Evolutionary conservation across 2,329 filamentous ascomycete genomes (phyloP).

Genomic region (Xylaria sp.): DNA sequence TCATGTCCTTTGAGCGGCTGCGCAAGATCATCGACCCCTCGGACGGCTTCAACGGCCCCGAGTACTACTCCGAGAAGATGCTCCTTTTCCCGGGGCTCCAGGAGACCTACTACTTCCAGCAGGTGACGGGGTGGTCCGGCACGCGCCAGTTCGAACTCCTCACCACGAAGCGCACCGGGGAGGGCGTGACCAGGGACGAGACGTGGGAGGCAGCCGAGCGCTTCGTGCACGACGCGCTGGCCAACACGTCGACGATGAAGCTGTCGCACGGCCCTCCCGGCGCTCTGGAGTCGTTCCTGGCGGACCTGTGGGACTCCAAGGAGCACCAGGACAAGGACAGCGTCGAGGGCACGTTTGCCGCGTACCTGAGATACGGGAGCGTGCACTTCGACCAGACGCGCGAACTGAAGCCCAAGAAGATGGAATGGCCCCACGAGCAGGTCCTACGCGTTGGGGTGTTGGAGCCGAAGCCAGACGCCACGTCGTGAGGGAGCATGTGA

Average conservation of each 20-base stretch:
- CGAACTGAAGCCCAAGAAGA: slow-evolving; percentile 28
- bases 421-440: slow-evolving; percentile 30
- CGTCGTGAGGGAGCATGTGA: neutral
- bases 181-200: slow-evolving; percentile 31
- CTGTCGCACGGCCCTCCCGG: slow-evolving; percentile 37
- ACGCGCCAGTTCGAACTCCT: slow-evolving; percentile 38
- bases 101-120: slow-evolving; percentile 37
- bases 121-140: slow-evolving; percentile 37
- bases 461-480: slow-evolving; percentile 22
- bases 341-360: slow-evolving; percentile 35
- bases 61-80: slow-evolving; percentile 39
- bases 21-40: slow-evolving; percentile 39
- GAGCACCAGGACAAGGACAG: slow-evolving; percentile 37
- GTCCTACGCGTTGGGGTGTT: slow-evolving; percentile 29
- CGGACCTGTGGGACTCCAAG: slow-evolving; percentile 38
- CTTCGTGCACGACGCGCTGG: slow-evolving; percentile 36
- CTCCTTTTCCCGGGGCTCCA: slow-evolving; percentile 36
- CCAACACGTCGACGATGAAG: slow-evolving; percentile 39
- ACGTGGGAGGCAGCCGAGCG: slow-evolving; percentile 34
- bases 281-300: slow-evolving; percentile 34
- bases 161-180: slow-evolving; percentile 28
- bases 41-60: slow-evolving; percentile 40
- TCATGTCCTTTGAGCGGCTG: slow-evolving; percentile 36
- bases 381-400: slow-evolving; percentile 34
- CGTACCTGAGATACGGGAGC: slow-evolving; percentile 36